Percentiles rank a stretch among this genome's conserved stretches.
Conservation (phyloP, 73 alveolate species). For the Stentor roeselii region DNA sequence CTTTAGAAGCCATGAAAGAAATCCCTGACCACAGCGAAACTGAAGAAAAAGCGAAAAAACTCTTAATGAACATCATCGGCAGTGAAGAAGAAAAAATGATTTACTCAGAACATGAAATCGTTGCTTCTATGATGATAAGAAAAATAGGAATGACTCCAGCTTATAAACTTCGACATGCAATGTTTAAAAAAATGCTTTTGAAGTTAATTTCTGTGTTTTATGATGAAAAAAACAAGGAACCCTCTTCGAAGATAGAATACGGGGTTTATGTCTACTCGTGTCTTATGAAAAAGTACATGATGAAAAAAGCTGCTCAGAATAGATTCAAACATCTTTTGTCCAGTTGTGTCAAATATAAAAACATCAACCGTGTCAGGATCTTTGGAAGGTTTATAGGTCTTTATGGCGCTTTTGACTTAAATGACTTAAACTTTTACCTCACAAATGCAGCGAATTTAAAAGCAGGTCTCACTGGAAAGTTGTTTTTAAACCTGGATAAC, state of each 20-base stretch:
- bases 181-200: conserved; percentile 26
- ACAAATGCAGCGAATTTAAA: background rate
- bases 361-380: background rate
- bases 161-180: conserved; percentile 1
- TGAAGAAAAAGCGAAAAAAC: conserved; percentile 4
- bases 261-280: background rate
- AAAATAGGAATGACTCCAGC: background rate
- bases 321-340: conserved; percentile 13
- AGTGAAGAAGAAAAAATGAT: conserved; percentile 9
- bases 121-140: background rate
- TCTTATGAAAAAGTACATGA: conserved; percentile 8
- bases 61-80: background rate
- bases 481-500: background rate
- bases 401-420: background rate
- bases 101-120: background rate
- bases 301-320: conserved; percentile 23
- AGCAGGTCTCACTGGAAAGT: background rate
- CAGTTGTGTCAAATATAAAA: conserved; percentile 15
- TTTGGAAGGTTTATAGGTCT: conserved; percentile 24
- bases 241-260: background rate
- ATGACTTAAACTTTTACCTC: background rate
- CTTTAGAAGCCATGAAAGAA: background rate
- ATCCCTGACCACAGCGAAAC: background rate
- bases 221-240: background rate
- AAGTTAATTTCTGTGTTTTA: background rate